Percentiles rank a stretch among this genome's conserved stretches.
phyloP scores from a whole-genome alignment of 2,329 filamentous ascomycete genomes.

The Talaromyces sp. region DNA sequence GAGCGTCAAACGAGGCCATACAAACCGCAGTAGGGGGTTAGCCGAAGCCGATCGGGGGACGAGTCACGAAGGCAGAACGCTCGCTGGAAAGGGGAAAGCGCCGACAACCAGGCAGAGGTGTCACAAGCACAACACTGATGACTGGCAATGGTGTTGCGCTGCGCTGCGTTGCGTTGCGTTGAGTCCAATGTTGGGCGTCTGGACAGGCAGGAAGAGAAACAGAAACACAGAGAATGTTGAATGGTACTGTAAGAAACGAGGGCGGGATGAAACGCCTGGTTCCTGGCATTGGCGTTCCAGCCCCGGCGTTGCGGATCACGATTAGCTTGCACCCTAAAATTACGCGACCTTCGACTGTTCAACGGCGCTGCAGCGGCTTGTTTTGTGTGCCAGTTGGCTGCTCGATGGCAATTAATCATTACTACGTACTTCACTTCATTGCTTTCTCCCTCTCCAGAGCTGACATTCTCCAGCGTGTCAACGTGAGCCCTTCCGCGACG shows the following conservation, averaged over 20 bases:
- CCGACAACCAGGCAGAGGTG: background rate
- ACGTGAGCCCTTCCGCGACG: background rate
- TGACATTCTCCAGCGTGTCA: background rate
- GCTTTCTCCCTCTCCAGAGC: background rate
- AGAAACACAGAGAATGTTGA: background rate
- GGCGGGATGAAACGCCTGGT: background rate
- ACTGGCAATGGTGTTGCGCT: background rate
- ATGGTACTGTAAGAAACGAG: background rate
- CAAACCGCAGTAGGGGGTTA: slow-evolving; percentile 7
- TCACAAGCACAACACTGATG: background rate
- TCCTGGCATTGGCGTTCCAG: background rate
- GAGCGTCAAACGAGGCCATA: slow-evolving; percentile 9
- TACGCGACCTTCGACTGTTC: background rate
- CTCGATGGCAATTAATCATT: background rate
- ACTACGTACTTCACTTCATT: too few relatives aligned
- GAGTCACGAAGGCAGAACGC: background rate
- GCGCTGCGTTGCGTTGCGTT: background rate
- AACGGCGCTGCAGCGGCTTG: background rate
- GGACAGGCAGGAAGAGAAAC: background rate
- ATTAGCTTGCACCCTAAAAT: background rate
- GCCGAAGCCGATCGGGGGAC: slow-evolving; percentile 1
- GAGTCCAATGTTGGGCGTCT: background rate
- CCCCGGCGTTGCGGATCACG: background rate
- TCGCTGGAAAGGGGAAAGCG: background rate
- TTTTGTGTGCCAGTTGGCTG: background rate